Evolutionary conservation across 2,329 filamentous ascomycete species (phyloP), one percentile per base, ranked within the genome.

Genomic region (Cladosporium sp.): DNA sequence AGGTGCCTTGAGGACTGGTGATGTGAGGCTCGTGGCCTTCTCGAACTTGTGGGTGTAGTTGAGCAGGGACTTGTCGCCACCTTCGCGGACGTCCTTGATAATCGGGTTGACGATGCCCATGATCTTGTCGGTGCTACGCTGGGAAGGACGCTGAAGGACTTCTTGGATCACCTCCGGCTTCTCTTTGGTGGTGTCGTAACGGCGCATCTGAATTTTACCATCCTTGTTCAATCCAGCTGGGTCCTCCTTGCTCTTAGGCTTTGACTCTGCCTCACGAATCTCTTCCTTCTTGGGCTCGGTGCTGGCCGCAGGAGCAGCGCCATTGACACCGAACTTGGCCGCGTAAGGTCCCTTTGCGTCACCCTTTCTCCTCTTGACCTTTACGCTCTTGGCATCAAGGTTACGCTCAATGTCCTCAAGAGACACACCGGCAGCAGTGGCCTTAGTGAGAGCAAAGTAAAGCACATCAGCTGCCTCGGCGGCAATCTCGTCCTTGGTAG

Each of bases 1-100:
- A 0, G 93, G 93, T 1, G 93, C 92, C 62, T 83, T 86, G 55
- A 98, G 76, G 12, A 98, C 90, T 0, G 92, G 89, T 1, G 90
- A 92, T 12, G 82, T 93, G 53, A 98, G 76, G 2, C 88, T 92
- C 0, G 88, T 95, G 1, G 92, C 93, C 73, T 92, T 95, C 67
- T 98, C 93, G 60, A 98, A 98, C 69, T 94, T 95, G 78, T 96
- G 91, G 1, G 93, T 97, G 69, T 95, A 97, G 43, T 87, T 85
- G 38, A 98, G 78, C 19, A 98, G 78, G 3, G 89, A 91, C 61
- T 85, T 85, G 70, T 98, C 93, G 47, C 93, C 93, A 29, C 87
- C 82, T 38, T 81, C 78, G 50, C 84, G 86, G 49, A 98, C 86
- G 41, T 91, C 87, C 51, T 92, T 83, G 63, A 98, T 89, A 61